These are phyloP conservation scores for Dactylellina sp. DNA, from an alignment of 2,329 filamentous ascomycete species.

Conservation along the genomic window DNA sequence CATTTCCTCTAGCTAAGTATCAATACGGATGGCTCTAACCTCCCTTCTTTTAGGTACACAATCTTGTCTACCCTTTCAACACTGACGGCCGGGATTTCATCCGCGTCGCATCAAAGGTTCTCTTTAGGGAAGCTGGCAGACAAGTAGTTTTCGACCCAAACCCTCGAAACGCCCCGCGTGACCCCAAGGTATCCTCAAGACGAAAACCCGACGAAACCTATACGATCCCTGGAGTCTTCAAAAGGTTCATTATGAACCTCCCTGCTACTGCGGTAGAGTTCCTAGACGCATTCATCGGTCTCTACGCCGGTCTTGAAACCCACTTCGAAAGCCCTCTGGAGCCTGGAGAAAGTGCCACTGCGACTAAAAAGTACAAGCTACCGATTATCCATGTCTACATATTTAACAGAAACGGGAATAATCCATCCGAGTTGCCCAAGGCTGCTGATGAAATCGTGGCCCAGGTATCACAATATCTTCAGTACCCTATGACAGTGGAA, in stretches of 20 bases:
- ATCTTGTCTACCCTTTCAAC: constrained; percentile 58
- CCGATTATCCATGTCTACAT: constrained; percentile 95
- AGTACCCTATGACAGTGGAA: constrained; percentile 70
- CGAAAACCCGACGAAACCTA: constrained; percentile 49
- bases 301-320: constrained; percentile 78
- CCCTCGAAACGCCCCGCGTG: constrained; percentile 63
- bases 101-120: constrained; percentile 72
- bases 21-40: constrained; percentile 17
- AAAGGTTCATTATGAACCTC: constrained; percentile 98
- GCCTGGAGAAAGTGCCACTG: too few relatives aligned
- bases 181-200: constrained; percentile 55
- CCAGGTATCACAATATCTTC: constrained; percentile 69
- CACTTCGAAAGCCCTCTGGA: constrained; percentile 73
- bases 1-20: background rate
- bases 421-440: constrained; percentile 77
- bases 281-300: constrained; percentile 78
- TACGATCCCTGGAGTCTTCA: constrained; percentile 69
- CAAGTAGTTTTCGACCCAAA: constrained; percentile 69
- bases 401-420: constrained; percentile 71
- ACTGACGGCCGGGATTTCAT: constrained; percentile 84
- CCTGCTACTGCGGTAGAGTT: constrained; percentile 90
- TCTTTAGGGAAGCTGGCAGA: constrained; percentile 63
- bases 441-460: constrained; percentile 70
- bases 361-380: constrained; percentile 71
- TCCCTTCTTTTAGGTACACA: constrained; percentile 26